Percentiles rank a stretch among this genome's conserved stretches.
Conservation (phyloP, 805 yeast genomes). For the Diddensiella santjacobensis region DNA sequence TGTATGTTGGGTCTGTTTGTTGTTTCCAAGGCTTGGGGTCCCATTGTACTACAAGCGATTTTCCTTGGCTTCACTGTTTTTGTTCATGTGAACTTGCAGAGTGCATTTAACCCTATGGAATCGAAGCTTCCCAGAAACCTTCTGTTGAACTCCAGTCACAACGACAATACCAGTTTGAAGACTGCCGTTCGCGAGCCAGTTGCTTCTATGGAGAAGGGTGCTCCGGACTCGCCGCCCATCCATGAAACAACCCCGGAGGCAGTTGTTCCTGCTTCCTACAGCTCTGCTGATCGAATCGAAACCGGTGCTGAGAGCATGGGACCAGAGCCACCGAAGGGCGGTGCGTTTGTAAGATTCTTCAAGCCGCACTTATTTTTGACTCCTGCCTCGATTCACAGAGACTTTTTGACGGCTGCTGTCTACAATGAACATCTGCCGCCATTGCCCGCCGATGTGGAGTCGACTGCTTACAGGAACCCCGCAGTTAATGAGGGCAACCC, state of each 20-base stretch:
- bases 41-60: constrained; percentile 70
- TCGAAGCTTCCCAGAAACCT: constrained; percentile 35
- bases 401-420: constrained; percentile 26
- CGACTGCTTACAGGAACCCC: constrained; percentile 74
- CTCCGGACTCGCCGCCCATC: background rate
- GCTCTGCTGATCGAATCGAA: background rate
- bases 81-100: constrained; percentile 58
- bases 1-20: constrained; percentile 83
- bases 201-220: background rate
- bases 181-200: constrained; percentile 3
- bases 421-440: constrained; percentile 30
- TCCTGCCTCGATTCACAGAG: constrained; percentile 27
- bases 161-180: constrained; percentile 5
- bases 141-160: constrained; percentile 12
- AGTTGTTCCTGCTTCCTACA: background rate
- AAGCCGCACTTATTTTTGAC: constrained; percentile 53
- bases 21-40: constrained; percentile 95
- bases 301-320: background rate
- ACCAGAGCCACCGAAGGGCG: constrained; percentile 10
- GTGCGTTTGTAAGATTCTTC: constrained; percentile 45
- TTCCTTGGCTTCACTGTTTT: constrained; percentile 62
- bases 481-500: constrained; percentile 67
- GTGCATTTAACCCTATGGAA: constrained; percentile 63
- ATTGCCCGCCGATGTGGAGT: constrained; percentile 41
- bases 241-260: constrained; percentile 1